Conservation (phyloP, 495 filamentous ascomycete genomes). For the Cercophora sp. region DNA sequence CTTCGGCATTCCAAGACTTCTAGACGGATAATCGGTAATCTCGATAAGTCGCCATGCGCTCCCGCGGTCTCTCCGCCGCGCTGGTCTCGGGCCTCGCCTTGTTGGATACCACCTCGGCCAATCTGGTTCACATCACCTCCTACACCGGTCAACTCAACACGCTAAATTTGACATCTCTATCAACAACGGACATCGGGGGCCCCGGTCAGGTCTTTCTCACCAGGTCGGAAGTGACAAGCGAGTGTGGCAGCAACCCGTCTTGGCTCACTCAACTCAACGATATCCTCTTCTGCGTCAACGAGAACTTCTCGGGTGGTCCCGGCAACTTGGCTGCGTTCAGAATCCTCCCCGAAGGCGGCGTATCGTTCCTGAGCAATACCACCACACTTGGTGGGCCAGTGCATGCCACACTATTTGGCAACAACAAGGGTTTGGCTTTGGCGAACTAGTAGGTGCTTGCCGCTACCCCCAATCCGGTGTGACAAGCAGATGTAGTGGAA, state of each 20-base stretch:
- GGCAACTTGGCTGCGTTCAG: constrained; percentile 41
- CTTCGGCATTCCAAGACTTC: too few relatives aligned
- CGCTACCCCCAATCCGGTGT: not conserved
- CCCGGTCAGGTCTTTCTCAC: constrained; percentile 16
- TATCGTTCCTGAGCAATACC: constrained; percentile 32
- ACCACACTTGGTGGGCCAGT: constrained; percentile 40
- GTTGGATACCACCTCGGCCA: constrained; percentile 30
- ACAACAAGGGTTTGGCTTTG: constrained; percentile 39
- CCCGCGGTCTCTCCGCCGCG: constrained; percentile 4
- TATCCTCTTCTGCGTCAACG: constrained; percentile 60
- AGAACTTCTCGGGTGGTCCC: constrained; percentile 36
- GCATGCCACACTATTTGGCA: constrained; percentile 39
- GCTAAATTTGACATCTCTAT: constrained; percentile 41
- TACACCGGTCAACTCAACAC: constrained; percentile 58
- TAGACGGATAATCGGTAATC: too few relatives aligned
- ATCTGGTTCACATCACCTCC: constrained; percentile 55
- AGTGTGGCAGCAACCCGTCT: constrained; percentile 53
- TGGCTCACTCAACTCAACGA: constrained; percentile 51
- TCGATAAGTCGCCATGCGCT: constrained; percentile 13
- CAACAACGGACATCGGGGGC: not conserved
- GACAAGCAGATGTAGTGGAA: not conserved
- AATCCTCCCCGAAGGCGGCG: constrained; percentile 29
- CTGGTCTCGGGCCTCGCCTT: constrained; percentile 25
- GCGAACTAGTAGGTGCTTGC: constrained; percentile 44
- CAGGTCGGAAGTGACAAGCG: constrained; percentile 37